phyloP scores from a whole-genome alignment of 169 alveolate species.

The Eimeria acervulina region DNA sequence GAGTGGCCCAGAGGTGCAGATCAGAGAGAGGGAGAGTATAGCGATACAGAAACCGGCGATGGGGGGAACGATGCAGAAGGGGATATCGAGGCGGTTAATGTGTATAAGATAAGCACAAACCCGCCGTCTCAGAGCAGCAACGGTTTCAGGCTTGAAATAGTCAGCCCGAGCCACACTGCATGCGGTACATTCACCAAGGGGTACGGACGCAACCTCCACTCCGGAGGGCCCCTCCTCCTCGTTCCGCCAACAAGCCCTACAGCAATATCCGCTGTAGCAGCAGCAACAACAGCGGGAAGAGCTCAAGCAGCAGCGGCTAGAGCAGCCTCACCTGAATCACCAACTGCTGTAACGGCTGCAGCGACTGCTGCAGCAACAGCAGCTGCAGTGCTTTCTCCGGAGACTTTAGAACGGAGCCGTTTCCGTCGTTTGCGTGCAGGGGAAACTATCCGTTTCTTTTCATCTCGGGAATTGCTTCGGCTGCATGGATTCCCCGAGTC shows the following conservation, averaged over 20 bases:
- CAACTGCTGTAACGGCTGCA: conserved; percentile 13
- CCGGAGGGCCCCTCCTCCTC: conserved; percentile 81
- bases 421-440: conserved; percentile 40
- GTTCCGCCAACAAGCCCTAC: neutral
- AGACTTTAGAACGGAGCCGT: neutral
- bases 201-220: conserved; percentile 85
- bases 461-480: conserved; percentile 88
- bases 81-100: neutral
- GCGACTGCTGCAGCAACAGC: conserved; percentile 15
- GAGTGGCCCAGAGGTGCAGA: neutral
- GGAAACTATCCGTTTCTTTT: conserved; percentile 85
- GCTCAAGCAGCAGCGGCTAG: neutral
- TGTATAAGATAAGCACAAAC: neutral
- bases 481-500: conserved; percentile 87
- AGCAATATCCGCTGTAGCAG: conserved; percentile 8
- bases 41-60: neutral
- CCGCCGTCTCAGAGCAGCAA: neutral
- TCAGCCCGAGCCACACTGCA: conserved; percentile 84
- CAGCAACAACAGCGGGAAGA: conserved; percentile 31
- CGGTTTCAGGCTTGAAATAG: conserved; percentile 88
- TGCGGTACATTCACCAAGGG: conserved; percentile 90
- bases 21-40: neutral
- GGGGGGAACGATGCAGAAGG: neutral
- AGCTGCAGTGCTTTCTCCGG: conserved; percentile 50
- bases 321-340: neutral